These are phyloP conservation scores for Casuarina glauca DNA, from an alignment of 306 rosid species.

Conservation along the genomic window DNA sequence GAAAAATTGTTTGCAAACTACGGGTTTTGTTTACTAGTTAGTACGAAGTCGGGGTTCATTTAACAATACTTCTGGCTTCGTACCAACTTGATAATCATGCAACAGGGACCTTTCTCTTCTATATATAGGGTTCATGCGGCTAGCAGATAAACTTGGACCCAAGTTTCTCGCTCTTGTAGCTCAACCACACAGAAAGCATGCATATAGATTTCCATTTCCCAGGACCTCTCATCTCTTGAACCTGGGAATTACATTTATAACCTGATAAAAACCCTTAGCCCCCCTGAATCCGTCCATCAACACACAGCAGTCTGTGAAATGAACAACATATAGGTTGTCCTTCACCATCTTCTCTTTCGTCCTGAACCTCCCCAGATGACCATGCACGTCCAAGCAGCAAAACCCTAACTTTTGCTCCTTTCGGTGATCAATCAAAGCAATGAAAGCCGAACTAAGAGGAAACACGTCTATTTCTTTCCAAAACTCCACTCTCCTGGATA, in stretches of 20 bases:
- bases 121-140: conserved; percentile 39
- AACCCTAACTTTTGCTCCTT: not conserved
- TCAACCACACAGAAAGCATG: conserved; percentile 3
- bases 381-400: conserved; percentile 41
- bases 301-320: conserved; percentile 3
- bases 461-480: conserved; percentile 59
- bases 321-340: conserved; percentile 16
- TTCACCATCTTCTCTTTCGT: conserved; percentile 16
- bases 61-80: conserved; percentile 26
- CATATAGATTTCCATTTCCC: conserved; percentile 11
- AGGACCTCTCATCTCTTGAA: conserved; percentile 17
- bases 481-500: conserved; percentile 50
- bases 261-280: conserved; percentile 29
- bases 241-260: conserved; percentile 9
- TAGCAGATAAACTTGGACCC: conserved; percentile 18
- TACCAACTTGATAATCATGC: conserved; percentile 12
- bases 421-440: conserved; percentile 14
- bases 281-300: conserved; percentile 33
- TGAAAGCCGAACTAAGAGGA: conserved; percentile 72
- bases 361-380: not conserved
- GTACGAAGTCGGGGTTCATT: conserved; percentile 19
- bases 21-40: conserved; percentile 20
- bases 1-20: not conserved
- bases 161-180: not conserved
- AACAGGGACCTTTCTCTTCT: conserved; percentile 24